Conservation (phyloP, 2,329 filamentous ascomycete species). For the Salinomyces thailandicus region DNA sequence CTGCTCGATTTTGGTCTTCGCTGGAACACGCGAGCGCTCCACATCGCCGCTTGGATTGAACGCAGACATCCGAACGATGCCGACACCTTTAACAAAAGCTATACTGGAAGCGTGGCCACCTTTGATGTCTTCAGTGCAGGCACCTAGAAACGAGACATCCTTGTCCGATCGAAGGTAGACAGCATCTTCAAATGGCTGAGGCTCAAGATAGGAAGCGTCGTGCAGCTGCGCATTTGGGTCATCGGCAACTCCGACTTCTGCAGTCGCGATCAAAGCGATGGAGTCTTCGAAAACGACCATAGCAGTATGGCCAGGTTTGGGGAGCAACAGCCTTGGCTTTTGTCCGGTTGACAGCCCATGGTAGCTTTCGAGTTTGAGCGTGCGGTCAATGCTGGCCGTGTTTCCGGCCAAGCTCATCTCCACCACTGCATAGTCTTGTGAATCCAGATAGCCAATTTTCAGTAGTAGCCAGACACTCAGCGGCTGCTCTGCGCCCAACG, state of each 20-base stretch:
- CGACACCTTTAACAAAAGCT: conserved; percentile 47
- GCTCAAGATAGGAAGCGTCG: conserved; percentile 52
- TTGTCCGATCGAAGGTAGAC: conserved; percentile 59
- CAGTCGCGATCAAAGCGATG: conserved; percentile 65
- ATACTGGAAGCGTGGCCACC: conserved; percentile 31
- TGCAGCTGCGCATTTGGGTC: conserved; percentile 67
- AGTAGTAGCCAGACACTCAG: conserved; percentile 23
- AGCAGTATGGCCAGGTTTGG: conserved; percentile 66
- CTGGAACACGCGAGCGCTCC: conserved; percentile 50
- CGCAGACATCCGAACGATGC: conserved; percentile 45
- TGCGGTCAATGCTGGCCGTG: conserved; percentile 44
- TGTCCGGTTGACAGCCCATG: conserved; percentile 17
- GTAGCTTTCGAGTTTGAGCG: conserved; percentile 41
- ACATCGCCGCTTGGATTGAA: conserved; percentile 51
- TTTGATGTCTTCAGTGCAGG: conserved; percentile 36
- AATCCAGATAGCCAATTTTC: conserved; percentile 19
- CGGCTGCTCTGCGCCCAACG: conserved; percentile 14
- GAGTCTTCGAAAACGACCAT: conserved; percentile 73
- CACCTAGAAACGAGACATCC: conserved; percentile 41
- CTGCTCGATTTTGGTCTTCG: conserved; percentile 84
- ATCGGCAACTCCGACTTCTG: conserved; percentile 45
- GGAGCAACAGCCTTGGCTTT: conserved; percentile 62
- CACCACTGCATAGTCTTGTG: conserved; percentile 61
- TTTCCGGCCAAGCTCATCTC: conserved; percentile 54
- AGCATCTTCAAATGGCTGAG: conserved; percentile 71